phyloP scores from a whole-genome alignment of 306 rosid species.

The Pyrus betulifolia region DNA sequence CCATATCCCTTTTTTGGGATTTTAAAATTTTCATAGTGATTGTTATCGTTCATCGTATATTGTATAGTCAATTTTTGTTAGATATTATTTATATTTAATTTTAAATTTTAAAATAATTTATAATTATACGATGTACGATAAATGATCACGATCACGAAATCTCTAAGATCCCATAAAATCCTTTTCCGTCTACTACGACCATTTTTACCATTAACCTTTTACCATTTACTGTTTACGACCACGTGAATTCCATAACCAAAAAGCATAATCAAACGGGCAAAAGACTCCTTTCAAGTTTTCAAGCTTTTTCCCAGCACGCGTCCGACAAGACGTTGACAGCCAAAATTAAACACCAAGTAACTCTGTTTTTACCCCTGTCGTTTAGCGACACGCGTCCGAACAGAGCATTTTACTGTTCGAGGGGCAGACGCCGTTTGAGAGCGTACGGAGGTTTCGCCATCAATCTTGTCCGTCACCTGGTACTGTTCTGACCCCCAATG shows the following conservation, averaged over 20 bases:
- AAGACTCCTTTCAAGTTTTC: background rate
- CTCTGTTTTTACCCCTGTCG: background rate
- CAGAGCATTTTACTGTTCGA: background rate
- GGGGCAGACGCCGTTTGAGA: background rate
- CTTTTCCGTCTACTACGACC: too few relatives aligned
- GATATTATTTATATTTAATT: too few relatives aligned
- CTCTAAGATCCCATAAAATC: too few relatives aligned
- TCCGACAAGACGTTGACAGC: conserved; percentile 10
- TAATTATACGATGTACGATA: too few relatives aligned
- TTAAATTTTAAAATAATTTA: too few relatives aligned
- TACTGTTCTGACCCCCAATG: background rate
- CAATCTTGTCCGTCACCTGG: conserved; percentile 11
- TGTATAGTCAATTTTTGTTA: too few relatives aligned
- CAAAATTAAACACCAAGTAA: background rate
- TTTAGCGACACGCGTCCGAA: conserved; percentile 1
- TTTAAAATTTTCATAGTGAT: too few relatives aligned
- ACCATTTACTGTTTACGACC: background rate
- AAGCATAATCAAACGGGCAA: background rate
- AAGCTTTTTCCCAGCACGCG: conserved; percentile 11
- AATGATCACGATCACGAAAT: too few relatives aligned
- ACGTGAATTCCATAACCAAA: too few relatives aligned
- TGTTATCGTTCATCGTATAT: too few relatives aligned
- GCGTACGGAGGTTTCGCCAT: background rate
- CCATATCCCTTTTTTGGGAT: too few relatives aligned
- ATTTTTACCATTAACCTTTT: background rate